Conservation (phyloP, 2,329 filamentous ascomycete genomes). For the Fusarium chaquense region DNA sequence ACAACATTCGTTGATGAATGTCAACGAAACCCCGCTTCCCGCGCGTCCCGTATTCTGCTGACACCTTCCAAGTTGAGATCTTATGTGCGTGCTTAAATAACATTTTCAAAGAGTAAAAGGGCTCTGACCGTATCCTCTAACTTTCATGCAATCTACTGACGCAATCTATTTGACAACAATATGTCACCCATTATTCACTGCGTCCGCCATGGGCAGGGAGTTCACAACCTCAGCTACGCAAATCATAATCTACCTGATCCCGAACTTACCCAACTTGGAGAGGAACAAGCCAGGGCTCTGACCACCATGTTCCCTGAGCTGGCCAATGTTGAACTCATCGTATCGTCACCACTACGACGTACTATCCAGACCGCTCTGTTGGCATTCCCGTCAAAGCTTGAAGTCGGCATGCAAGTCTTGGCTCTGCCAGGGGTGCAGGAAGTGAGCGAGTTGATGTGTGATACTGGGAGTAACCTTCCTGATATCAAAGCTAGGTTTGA, state of each 20-base stretch:
- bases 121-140: neutral
- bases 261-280: neutral
- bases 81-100: neutral
- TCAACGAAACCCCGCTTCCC: neutral
- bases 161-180: rapidly evolving
- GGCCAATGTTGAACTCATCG: neutral
- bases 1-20: too few relatives aligned
- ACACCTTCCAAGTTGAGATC: neutral
- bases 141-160: rapidly evolving
- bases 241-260: neutral
- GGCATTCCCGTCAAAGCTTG: neutral
- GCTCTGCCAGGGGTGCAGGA: neutral
- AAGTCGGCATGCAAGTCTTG: neutral
- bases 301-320: neutral
- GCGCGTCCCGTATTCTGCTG: neutral
- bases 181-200: neutral
- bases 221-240: neutral
- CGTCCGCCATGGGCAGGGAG: slow-evolving; percentile 1
- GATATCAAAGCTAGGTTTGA: neutral
- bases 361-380: neutral
- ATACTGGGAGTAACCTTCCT: neutral
- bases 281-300: neutral
- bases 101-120: neutral
- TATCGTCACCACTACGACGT: slow-evolving; percentile 1
- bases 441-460: neutral